Conservation (phyloP, 225 moss, liverwort and hornwort genomes). For the Takakia lepidozioides region DNA sequence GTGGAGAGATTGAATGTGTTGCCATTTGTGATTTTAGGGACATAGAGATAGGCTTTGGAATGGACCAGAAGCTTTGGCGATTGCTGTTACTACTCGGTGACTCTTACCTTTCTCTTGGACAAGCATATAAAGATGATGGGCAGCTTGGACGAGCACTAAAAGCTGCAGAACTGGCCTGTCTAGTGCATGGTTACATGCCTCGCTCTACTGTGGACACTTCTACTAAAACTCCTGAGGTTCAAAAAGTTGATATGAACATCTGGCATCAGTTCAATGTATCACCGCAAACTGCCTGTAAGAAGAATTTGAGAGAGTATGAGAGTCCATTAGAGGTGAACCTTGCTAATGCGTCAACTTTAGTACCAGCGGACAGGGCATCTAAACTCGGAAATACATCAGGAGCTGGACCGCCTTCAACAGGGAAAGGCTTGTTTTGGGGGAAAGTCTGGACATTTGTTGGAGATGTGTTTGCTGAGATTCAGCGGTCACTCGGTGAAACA, state of each 20-base stretch:
- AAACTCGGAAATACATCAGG: slow-evolving; percentile 4
- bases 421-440: slow-evolving; percentile 70
- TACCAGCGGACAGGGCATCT: too few species aligned
- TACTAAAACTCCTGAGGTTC: too few species aligned
- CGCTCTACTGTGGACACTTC: too few species aligned
- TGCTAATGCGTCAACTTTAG: too few species aligned
- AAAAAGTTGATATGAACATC: too few species aligned
- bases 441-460: slow-evolving; percentile 78
- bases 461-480: slow-evolving; percentile 77
- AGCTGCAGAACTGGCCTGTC: slow-evolving; percentile 81
- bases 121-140: slow-evolving; percentile 86
- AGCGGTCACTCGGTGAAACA: slow-evolving; percentile 64
- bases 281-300: slow-evolving; percentile 2
- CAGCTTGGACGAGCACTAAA: slow-evolving; percentile 62
- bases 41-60: slow-evolving; percentile 68
- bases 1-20: slow-evolving; percentile 87
- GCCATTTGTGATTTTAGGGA: slow-evolving; percentile 94
- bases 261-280: slow-evolving; percentile 17
- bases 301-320: slow-evolving; percentile 9
- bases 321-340: background rate
- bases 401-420: slow-evolving; percentile 9
- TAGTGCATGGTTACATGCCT: slow-evolving; percentile 63
- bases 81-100: slow-evolving; percentile 77
- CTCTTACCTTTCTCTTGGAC: slow-evolving; percentile 72
- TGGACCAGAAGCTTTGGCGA: slow-evolving; percentile 92